These are phyloP conservation scores for Epichloe coenophiala DNA, from an alignment of 2,329 filamentous ascomycete genomes.

Conservation along the genomic window DNA sequence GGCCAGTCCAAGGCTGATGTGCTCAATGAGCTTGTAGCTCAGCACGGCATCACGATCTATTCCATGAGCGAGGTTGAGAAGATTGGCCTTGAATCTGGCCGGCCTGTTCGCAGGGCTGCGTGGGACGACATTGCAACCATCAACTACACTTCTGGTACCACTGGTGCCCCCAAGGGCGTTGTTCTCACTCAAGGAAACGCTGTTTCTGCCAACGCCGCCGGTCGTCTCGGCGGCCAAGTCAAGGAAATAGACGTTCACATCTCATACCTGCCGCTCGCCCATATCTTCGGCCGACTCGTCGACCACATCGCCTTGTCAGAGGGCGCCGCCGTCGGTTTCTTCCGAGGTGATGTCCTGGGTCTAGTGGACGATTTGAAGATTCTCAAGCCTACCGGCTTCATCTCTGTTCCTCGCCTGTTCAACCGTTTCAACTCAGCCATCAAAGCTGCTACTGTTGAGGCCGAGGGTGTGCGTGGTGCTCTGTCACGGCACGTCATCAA, in stretches of 20 bases:
- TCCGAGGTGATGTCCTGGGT: conserved; percentile 78
- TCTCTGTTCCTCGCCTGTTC: conserved; percentile 81
- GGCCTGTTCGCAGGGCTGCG: conserved; percentile 56
- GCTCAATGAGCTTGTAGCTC: conserved; percentile 59
- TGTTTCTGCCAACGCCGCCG: conserved; percentile 54
- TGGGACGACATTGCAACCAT: conserved; percentile 74
- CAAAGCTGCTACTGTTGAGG: conserved; percentile 63
- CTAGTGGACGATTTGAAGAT: conserved; percentile 86
- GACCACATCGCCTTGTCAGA: conserved; percentile 64
- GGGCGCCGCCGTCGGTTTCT: conserved; percentile 73
- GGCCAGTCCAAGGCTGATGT: conserved; percentile 66
- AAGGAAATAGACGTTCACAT: conserved; percentile 47
- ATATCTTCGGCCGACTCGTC: conserved; percentile 79
- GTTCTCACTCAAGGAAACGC: conserved; percentile 72
- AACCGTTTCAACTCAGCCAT: conserved; percentile 82
- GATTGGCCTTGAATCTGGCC: conserved; percentile 57
- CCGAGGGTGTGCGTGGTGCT: conserved; percentile 65
- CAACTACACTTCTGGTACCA: conserved; percentile 83
- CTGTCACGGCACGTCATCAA: conserved; percentile 68
- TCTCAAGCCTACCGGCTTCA: conserved; percentile 68
- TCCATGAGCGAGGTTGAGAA: conserved; percentile 71
- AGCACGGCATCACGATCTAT: conserved; percentile 65
- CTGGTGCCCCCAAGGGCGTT: conserved; percentile 71
- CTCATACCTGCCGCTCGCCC: conserved; percentile 86
- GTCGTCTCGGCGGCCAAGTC: conserved; percentile 41